Percentiles rank a stretch among this genome's conserved stretches.
Evolutionary conservation across 768 basidiomycete genomes (phyloP).

Genomic region (Termitomyces sp.): DNA sequence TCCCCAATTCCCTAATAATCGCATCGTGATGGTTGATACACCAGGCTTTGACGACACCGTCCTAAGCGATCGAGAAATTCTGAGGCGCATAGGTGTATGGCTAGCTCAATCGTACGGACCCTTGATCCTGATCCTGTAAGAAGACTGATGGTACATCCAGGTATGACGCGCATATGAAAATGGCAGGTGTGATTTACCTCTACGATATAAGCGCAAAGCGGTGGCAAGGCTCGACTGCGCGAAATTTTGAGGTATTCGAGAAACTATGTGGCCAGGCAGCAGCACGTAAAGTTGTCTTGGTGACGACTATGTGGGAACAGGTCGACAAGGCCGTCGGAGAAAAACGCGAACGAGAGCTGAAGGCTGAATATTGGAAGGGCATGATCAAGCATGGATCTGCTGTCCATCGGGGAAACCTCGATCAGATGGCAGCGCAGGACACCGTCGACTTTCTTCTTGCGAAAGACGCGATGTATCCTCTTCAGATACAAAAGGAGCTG

Average conservation of each 20-base stretch:
- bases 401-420: slow-evolving; percentile 1
- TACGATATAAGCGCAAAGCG: slow-evolving; percentile 11
- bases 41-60: slow-evolving; percentile 22
- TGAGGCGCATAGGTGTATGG: slow-evolving; percentile 20
- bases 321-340: neutral
- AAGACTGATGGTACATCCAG: slow-evolving; percentile 2
- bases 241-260: slow-evolving; percentile 13
- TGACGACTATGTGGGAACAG: slow-evolving; percentile 10
- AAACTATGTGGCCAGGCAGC: slow-evolving; percentile 13
- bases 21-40: slow-evolving; percentile 19
- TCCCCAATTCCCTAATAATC: slow-evolving; percentile 5
- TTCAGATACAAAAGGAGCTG: slow-evolving; percentile 9
- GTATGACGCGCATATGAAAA: slow-evolving; percentile 11
- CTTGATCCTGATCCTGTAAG: neutral
- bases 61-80: slow-evolving; percentile 15
- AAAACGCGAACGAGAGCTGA: slow-evolving; percentile 7
- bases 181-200: slow-evolving; percentile 14
- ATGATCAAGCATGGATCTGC: slow-evolving; percentile 9
- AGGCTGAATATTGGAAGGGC: slow-evolving; percentile 5
- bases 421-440: slow-evolving; percentile 9
- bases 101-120: slow-evolving; percentile 16
- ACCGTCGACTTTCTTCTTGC: slow-evolving; percentile 13
- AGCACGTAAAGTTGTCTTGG: slow-evolving; percentile 11
- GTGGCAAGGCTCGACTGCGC: slow-evolving; percentile 6
- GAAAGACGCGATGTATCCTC: slow-evolving; percentile 8